Percentiles rank a stretch among this genome's conserved stretches.
These are phyloP conservation scores for Sutorius australiensis DNA, from an alignment of 768 basidiomycete species.

Conservation along the genomic window DNA sequence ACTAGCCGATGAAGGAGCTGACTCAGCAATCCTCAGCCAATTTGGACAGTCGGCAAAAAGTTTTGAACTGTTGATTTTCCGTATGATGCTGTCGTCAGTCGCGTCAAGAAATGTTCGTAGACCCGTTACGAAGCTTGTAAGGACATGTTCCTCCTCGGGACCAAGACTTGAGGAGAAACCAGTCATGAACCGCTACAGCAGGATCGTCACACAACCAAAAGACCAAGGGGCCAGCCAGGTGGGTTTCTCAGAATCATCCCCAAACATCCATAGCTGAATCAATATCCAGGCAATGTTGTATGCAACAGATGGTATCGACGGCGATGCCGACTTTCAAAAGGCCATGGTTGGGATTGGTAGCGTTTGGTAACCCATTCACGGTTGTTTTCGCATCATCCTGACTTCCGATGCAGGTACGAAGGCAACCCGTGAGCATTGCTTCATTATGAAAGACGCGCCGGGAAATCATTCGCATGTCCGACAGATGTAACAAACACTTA, in stretches of 20 bases:
- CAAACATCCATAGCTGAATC: neutral
- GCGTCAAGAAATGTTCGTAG: conserved; percentile 16
- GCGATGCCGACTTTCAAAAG: conserved; percentile 84
- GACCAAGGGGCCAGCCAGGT: conserved; percentile 95
- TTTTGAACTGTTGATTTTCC: neutral
- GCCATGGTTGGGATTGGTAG: conserved; percentile 97
- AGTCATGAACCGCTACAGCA: conserved; percentile 68
- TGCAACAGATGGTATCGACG: conserved; percentile 89
- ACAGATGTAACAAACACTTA: conserved; percentile 92
- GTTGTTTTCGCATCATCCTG: conserved; percentile 4
- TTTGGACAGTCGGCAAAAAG: neutral
- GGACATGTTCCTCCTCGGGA: conserved; percentile 37
- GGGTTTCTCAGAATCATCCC: conserved; percentile 6
- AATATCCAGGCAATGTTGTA: conserved; percentile 87
- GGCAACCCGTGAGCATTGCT: conserved; percentile 82
- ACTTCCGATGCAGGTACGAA: conserved; percentile 72
- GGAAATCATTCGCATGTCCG: neutral
- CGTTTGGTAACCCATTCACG: conserved; percentile 70
- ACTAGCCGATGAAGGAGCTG: neutral
- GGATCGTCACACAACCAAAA: conserved; percentile 84
- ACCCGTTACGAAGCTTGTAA: conserved; percentile 22
- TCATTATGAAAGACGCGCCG: neutral
- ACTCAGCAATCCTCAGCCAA: conserved; percentile 9
- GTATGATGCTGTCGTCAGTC: conserved; percentile 23
- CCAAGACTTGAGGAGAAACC: conserved; percentile 39